Conservation (phyloP, 2,329 filamentous ascomycete genomes). For the Apiospora pterosperma region DNA sequence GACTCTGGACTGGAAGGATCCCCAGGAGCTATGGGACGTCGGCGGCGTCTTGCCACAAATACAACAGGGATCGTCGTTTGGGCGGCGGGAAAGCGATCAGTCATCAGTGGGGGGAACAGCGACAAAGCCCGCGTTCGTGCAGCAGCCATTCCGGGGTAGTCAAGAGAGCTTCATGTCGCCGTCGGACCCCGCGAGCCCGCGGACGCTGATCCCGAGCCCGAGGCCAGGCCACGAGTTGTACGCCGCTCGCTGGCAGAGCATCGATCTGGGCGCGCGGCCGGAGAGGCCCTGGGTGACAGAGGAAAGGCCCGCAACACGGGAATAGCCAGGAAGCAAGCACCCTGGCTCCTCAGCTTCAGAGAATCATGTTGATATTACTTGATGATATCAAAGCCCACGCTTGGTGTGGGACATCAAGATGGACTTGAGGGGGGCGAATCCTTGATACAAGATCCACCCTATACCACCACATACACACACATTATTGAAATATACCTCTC, state of each 20-base stretch:
- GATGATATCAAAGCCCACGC: not conserved
- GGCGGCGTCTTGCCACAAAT: not conserved
- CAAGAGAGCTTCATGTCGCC: constrained; percentile 7
- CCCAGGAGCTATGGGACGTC: not conserved
- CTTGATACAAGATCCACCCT: not conserved
- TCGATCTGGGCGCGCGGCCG: not conserved
- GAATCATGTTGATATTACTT: not conserved
- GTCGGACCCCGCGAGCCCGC: constrained; percentile 4
- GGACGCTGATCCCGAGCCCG: not conserved
- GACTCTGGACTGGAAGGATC: not conserved
- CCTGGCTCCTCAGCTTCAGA: not conserved
- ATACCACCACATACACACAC: not conserved
- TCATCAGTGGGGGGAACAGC: not conserved
- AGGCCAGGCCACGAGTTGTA: not conserved
- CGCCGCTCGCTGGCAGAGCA: not conserved
- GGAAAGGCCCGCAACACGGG: not conserved
- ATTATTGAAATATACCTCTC: not conserved
- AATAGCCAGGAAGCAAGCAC: not conserved
- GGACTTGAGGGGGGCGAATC: not conserved
- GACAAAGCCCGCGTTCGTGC: not conserved
- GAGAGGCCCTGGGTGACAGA: not conserved
- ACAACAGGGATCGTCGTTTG: not conserved
- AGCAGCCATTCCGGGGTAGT: not conserved
- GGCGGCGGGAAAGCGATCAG: not conserved
- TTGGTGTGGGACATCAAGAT: not conserved